phyloP scores from a whole-genome alignment of 257 asterid species.

The Dorcoceras hygrometricum region DNA sequence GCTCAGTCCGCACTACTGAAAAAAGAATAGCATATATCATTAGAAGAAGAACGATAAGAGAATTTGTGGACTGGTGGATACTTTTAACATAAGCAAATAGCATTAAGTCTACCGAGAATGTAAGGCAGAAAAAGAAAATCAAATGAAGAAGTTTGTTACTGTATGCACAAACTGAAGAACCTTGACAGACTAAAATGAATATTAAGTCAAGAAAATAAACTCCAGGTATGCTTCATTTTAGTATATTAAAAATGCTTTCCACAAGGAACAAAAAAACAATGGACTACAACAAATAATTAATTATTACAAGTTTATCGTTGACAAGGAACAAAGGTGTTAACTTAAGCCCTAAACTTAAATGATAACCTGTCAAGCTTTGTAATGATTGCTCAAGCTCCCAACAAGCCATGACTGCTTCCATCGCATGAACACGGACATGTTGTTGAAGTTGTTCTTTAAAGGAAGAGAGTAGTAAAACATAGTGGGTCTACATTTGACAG shows the following conservation, averaged over 20 bases:
- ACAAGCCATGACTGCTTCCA: constrained; percentile 75
- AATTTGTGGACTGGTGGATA: not conserved
- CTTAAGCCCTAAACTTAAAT: not conserved
- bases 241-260: no score
- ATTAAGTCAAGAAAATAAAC: not conserved
- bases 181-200: not conserved
- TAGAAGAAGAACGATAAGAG: no score
- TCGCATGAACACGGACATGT: constrained; percentile 69
- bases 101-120: not conserved
- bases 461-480: constrained; percentile 59
- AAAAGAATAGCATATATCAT: not conserved
- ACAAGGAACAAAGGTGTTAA: not conserved
- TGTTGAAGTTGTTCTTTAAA: constrained; percentile 69
- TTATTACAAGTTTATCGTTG: not conserved
- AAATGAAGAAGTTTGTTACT: not conserved
- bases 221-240: not conserved
- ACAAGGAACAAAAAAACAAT: not conserved
- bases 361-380: constrained; percentile 59
- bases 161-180: not conserved
- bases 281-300: not conserved
- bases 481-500: constrained; percentile 45
- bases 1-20: not conserved
- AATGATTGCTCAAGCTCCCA: constrained; percentile 74
- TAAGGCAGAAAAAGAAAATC: not conserved
- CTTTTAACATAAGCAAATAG: not conserved